These are phyloP conservation scores for Hordeum pubiflorum DNA, from an alignment of 202 grass and related monocot species.

Conservation along the genomic window DNA sequence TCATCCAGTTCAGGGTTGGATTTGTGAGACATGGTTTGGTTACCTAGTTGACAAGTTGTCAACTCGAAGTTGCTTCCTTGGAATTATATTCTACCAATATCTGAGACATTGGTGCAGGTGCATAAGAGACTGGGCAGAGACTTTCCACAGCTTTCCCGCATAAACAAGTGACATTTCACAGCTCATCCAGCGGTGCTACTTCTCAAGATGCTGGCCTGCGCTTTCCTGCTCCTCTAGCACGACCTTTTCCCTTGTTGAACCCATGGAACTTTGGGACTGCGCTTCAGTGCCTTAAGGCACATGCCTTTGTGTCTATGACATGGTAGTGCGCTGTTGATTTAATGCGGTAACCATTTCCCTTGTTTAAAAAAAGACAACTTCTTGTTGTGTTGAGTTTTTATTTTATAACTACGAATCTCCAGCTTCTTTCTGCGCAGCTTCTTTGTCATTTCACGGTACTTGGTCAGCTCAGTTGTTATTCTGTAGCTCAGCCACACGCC, in stretches of 20 bases:
- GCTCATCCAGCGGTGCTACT: not conserved
- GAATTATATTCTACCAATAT: not conserved
- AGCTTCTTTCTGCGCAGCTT: too few relatives aligned
- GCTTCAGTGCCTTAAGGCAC: too few relatives aligned
- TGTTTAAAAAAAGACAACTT: too few relatives aligned
- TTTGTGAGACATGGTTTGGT: not conserved
- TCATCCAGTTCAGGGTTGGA: not conserved
- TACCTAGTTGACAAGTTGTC: not conserved
- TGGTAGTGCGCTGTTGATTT: too few relatives aligned
- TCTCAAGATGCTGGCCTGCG: not conserved
- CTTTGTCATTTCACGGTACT: too few relatives aligned
- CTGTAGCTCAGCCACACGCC: not conserved
- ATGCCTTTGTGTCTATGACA: too few relatives aligned
- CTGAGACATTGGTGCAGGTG: not conserved
- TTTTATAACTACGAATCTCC: not conserved
- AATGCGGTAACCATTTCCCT: too few relatives aligned
- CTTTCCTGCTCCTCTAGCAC: not conserved
- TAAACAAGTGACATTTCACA: not conserved
- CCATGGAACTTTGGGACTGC: not conserved
- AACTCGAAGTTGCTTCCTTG: not conserved
- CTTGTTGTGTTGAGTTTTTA: not conserved
- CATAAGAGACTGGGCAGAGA: not conserved
- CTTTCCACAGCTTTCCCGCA: not conserved
- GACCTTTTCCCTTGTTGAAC: too few relatives aligned
- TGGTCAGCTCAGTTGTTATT: too few relatives aligned